Base-by-base conservation (phyloP, 2,329 filamentous ascomycete genomes). In the Beauveria bassiana region DNA sequence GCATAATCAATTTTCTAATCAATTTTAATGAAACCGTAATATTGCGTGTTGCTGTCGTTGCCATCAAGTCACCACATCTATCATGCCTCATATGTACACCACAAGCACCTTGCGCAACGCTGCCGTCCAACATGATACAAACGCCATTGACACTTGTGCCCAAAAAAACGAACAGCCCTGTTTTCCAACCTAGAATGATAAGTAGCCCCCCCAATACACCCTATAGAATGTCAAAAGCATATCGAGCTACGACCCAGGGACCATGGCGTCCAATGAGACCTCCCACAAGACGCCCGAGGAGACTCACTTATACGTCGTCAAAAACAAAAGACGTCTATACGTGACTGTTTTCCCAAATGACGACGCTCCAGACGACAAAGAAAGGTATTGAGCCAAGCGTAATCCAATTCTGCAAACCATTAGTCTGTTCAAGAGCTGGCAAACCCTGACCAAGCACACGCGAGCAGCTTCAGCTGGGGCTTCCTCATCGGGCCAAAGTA, bases 401-500 rank as follows among this genome's bases (percentile, higher is more conserved):
- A 2, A 3, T 38, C 5, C 20, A 3, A 38, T 20, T 47, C 43
- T 57, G n/a, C 18, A 22, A 9, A 24, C 38, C 14, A 34, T 24
- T 12, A 46, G 53, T 56, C 18, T 26, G n/a, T 31, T 22, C 26
- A 24, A 46, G 20, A 26, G 2, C 3, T 8, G 31, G 20, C 8
- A 12, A n/a, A 43, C 38, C 43, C 46, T 54, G 45, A 54, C 26
- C 34, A 20, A 12, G 18, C 7, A 16, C 28, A 31, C 38, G 31
- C 24, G 43, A 49, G 52, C 53, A 62, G 60, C 46, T 57, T 57
- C 40, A 62, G 38, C 46, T 62, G 60, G 60, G 60, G 60, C 2
- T 62, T 62, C 53, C 38, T 62, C 22, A 53, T 62, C 10, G 60
- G 60, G 38, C 60, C 53, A 40, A 62, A 62, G 54, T 34, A 58